A percentile compares a stretch with the other conserved stretches of the same genome.
Conservation (phyloP, 1,139 yeast species). For the Geotrichum armillariae region DNA sequence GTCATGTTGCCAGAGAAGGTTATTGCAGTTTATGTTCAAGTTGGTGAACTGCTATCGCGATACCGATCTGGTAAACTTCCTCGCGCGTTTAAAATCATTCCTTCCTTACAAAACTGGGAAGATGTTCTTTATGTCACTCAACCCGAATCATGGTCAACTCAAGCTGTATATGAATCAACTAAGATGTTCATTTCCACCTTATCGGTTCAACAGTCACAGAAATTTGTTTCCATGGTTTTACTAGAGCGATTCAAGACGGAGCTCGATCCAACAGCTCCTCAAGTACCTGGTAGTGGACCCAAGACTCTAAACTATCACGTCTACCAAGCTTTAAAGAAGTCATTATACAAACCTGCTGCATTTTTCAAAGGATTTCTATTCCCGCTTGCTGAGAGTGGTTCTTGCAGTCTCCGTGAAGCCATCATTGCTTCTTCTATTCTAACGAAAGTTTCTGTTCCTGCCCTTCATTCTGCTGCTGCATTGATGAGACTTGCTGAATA, state of each 20-base stretch:
- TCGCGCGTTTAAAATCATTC: constrained; percentile 89
- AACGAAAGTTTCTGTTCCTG: constrained; percentile 88
- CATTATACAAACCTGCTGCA: constrained; percentile 95
- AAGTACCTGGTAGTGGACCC: constrained; percentile 11
- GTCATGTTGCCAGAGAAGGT: constrained; percentile 94
- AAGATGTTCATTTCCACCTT: constrained; percentile 88
- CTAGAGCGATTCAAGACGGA: constrained; percentile 83
- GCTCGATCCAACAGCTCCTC: constrained; percentile 59
- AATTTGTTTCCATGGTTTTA: constrained; percentile 70
- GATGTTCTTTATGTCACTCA: constrained; percentile 90
- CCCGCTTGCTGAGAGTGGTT: constrained; percentile 65
- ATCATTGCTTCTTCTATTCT: constrained; percentile 92
- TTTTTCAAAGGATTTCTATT: constrained; percentile 94
- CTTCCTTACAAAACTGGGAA: constrained; percentile 91
- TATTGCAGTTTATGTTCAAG: constrained; percentile 87
- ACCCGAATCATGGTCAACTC: constrained; percentile 95
- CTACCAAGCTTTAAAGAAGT: constrained; percentile 86
- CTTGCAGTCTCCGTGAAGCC: constrained; percentile 88
- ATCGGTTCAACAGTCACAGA: constrained; percentile 84
- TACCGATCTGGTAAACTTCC: constrained; percentile 97
- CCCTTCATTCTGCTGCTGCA: constrained; percentile 96
- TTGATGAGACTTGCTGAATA: constrained; percentile 78
- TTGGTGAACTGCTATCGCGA: constrained; percentile 80
- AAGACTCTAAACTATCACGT: constrained; percentile 74
- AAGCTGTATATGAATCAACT: constrained; percentile 93